Evolutionary conservation across 768 basidiomycete genomes (phyloP), one percentile per base, ranked within the genome.

Genomic region (Cystofilobasidium ferigula): DNA sequence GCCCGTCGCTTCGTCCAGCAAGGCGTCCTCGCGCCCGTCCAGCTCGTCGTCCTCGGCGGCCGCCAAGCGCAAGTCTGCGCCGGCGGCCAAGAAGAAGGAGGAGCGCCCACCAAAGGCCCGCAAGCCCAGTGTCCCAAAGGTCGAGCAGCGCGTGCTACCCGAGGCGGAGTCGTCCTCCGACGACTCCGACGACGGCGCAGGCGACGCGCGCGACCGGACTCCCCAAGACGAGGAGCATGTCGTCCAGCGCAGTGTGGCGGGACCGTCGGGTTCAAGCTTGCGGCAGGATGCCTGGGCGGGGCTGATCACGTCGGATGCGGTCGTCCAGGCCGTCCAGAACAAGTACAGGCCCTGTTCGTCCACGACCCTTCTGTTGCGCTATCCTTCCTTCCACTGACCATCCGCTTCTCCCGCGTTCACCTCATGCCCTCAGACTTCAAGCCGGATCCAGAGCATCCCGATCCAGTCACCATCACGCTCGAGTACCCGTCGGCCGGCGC

Each of bases 401-500:
- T 8, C 26, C 22, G 22, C 28, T 57, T 5, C 38, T 32, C 28
- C 56, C 13, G 43, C 13, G 0, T 42, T 7, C 30, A 48, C 16
- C 26, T n/a, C 18, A 1, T 64, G 24, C 10, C 3, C 12, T 59
- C 58, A 67, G 61, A 61, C 61, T 62, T 61, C 51, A 43, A 54
- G 13, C 40, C 48, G 3, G 59, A 67, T 34, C 58, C 40, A 38
- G 54, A 36, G 16, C 28, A 64, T 26, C 43, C 24, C 16, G 58
- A 57, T 24, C 60, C 65, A 0, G 53, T 53, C 7, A 9, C 42
- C 42, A 43, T 68, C 48, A 57, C 28, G 10, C 61, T 68, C 3
- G 56, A 63, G n/a, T 68, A 63, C 45, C 67, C 67, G 8, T 58
- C 58, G 12, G 14, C 36, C 10, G 67, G 62, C n/a, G 67, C 61